These are phyloP conservation scores for Zygotorulaspora danielsina DNA, from an alignment of 805 yeast species.

Conservation along the genomic window DNA sequence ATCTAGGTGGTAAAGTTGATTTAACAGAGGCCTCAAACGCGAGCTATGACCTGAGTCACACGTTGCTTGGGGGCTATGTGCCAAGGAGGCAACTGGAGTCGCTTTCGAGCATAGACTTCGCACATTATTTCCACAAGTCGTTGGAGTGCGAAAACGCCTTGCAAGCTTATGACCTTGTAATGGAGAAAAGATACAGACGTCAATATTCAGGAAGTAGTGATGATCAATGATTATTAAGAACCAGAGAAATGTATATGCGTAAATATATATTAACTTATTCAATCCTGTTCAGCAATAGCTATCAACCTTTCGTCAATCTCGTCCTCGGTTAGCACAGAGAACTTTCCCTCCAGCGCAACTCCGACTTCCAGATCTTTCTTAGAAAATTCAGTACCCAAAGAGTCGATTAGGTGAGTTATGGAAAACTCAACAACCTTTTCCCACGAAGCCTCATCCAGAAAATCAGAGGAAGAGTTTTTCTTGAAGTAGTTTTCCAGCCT, in stretches of 20 bases:
- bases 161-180: constrained; percentile 26
- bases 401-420: constrained; percentile 77
- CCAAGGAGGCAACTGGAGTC: constrained; percentile 33
- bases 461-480: constrained; percentile 40
- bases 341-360: constrained; percentile 68
- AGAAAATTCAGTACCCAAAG: constrained; percentile 88
- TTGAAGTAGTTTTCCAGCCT: constrained; percentile 87
- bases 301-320: constrained; percentile 93
- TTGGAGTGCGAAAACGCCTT: constrained; percentile 30
- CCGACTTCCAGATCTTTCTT: constrained; percentile 93
- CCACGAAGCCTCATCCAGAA: constrained; percentile 64
- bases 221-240: constrained; percentile 1
- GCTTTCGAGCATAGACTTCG: constrained; percentile 33
- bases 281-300: constrained; percentile 95
- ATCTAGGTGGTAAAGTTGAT: constrained; percentile 31
- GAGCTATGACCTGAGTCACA: constrained; percentile 30
- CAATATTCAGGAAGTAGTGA: constrained; percentile 6
- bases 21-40: constrained; percentile 24
- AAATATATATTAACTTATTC: constrained; percentile 17
- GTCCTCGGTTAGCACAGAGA: constrained; percentile 69
- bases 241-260: constrained; percentile 4
- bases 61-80: constrained; percentile 34
- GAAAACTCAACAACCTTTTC: constrained; percentile 84
- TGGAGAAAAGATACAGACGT: constrained; percentile 15
- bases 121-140: constrained; percentile 31